Percentiles rank a stretch among this genome's conserved stretches.
Evolutionary conservation across 805 yeast genomes (phyloP).

Genomic region (Cephaloascus albidus): DNA sequence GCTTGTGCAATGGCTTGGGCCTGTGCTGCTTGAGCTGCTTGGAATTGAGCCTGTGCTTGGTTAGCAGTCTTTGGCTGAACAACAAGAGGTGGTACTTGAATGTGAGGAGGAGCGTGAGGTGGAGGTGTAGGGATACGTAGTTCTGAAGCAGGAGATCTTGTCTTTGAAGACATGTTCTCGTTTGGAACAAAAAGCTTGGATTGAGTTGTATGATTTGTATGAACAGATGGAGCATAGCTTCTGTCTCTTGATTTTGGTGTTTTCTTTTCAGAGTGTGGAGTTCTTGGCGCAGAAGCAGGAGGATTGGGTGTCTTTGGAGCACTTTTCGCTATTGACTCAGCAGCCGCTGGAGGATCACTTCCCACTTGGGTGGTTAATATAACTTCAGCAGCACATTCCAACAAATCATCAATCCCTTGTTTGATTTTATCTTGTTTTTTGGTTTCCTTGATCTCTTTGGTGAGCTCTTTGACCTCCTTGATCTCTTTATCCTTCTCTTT

Average conservation of each 20-base stretch:
- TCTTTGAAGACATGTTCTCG: not conserved
- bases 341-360: not conserved
- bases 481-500: conserved; percentile 1
- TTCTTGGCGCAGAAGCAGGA: not conserved
- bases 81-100: not conserved
- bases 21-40: not conserved
- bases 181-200: too few relatives aligned
- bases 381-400: conserved; percentile 1
- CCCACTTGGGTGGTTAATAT: not conserved
- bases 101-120: not conserved
- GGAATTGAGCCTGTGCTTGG: not conserved
- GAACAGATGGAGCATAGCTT: not conserved
- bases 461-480: not conserved
- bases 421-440: conserved; percentile 1
- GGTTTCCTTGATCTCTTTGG: conserved; percentile 1
- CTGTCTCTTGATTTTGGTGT: not conserved
- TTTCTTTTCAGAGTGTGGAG: not conserved
- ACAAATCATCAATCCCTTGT: conserved; percentile 1
- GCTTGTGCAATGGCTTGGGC: not conserved
- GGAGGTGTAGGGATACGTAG: not conserved
- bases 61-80: not conserved
- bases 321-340: not conserved
- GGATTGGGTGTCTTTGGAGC: not conserved
- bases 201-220: not conserved
- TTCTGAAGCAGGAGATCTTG: not conserved